Base-by-base conservation (phyloP, 2,329 filamentous ascomycete species). In the Fusarium buxicola region DNA sequence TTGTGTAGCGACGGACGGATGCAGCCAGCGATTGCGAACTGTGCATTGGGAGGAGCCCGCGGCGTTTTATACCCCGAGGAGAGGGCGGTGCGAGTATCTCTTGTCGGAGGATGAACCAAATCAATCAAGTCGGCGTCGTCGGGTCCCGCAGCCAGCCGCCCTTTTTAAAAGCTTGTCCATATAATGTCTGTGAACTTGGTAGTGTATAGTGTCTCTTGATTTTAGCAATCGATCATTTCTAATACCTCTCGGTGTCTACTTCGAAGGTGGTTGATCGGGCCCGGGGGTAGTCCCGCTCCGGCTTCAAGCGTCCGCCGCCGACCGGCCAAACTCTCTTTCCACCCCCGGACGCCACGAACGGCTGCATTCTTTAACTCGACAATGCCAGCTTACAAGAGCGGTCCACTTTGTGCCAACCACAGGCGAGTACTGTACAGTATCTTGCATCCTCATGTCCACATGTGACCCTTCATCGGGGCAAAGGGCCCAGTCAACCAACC, bases 171-270 rank as follows among this genome's bases (percentile, higher is more conserved):
- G 48, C 65, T 49, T 66, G 66, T 65, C 56, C 62, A 55, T 59
- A 64, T 69, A 69, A 68, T 69, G 62, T 60, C 44, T 69, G 58
- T 65, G 52, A 68, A 68, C 53, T 57, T 56, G 52, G 56, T 69
- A 69, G 49, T 66, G 58, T 68, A 51, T 65, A 68, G 62, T 65
- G 52, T 66, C 41, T 47, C 36, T 57, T 59, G 40, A 63, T 53
- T 43, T 24, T 49, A 31, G 40, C 43, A 47, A 61, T 66, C 55
- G 43, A 40, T 35, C 35, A 21, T 27, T 30, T 50, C 16, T 30
- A 28, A 43, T 32, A 16, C 27, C 38, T 28, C 9, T 7, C 11
- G 4, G 8, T 36, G 41, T 34, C 11, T 27, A 6, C 16, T 18
- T 15, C 15, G 24, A 21, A 25, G 32, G 54, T 45, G 16, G 54